Evolutionary conservation across 2,329 filamentous ascomycete species (phyloP), one percentile per base, ranked within the genome.

Genomic region (Hymenoscyphus fructigenus): DNA sequence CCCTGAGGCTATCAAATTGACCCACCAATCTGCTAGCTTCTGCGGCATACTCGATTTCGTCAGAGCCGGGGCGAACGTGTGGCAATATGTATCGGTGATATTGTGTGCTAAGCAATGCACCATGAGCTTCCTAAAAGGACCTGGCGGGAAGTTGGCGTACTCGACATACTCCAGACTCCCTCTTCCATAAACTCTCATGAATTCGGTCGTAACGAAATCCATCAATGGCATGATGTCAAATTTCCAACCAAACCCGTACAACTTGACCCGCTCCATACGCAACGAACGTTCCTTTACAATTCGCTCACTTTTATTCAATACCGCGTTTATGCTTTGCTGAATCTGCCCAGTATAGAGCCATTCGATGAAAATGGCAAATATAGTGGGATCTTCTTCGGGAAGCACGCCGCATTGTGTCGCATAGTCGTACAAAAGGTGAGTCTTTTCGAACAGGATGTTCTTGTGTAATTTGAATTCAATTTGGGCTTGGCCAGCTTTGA

Each of bases 361-460:
- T 6, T 61, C 47, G 17, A 23, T 9, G 36, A 61, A 61, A n/a
- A 38, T n/a, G 17, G 14, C 47, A 38, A 61, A 61, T 38, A 57
- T 32, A 3, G 23, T n/a, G 26, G 47, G 50, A 44, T 56, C 50
- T 9, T 41, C 47, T 32, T 55, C 38, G 4, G 44, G 20, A 7
- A 53, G 38, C 15, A 14, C 26, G n/a, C n/a, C n/a, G 14, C 4
- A 23, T 29, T 60, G 29, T 32, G 38, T 36, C 29, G 56, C 12
- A 28, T 68, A 67, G 36, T 14, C 12, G 36, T 14, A 38, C 53
- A 71, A 70, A 50, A 62, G 67, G 12, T 32, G 50, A 20, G 59
- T 36, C 26, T 64, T 67, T 10, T 50, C 15, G 34, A 53, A 60
- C 12, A 70, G 55, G 17, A 67, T 20, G 5, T 67, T 60, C 32